A percentile compares a stretch with the other conserved stretches of the same genome.
phyloP scores from a whole-genome alignment of 129 eudicot species.

The Rutidosis leptorrhynchoides region DNA sequence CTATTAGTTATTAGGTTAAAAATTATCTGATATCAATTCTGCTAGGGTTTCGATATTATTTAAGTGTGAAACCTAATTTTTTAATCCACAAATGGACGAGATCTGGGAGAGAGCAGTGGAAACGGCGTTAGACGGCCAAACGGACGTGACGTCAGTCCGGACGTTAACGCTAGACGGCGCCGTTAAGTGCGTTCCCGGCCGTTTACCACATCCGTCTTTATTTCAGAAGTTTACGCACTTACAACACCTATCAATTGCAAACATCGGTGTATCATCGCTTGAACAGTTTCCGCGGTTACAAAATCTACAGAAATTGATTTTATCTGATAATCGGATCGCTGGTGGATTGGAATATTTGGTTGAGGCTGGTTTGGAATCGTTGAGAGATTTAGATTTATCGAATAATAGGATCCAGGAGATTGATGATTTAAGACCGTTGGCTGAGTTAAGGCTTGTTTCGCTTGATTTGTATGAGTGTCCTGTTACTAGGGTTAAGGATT shows the following conservation, averaged over 20 bases:
- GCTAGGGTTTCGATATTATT: conserved; percentile 16
- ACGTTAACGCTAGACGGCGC: conserved; percentile 89
- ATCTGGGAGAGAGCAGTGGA: conserved; percentile 99
- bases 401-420: conserved; percentile 79
- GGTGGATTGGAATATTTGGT: conserved; percentile 75
- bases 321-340: conserved; percentile 88
- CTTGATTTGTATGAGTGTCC: conserved; percentile 98
- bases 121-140: conserved; percentile 84
- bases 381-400: conserved; percentile 88
- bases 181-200: conserved; percentile 92
- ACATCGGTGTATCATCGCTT: conserved; percentile 79
- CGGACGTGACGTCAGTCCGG: conserved; percentile 49
- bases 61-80: neutral
- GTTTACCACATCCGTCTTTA: conserved; percentile 70
- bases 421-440: conserved; percentile 75
- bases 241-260: conserved; percentile 79
- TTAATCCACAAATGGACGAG: conserved; percentile 69
- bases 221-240: conserved; percentile 72
- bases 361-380: conserved; percentile 65
- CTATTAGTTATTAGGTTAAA: neutral
- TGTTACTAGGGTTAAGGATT: conserved; percentile 89
- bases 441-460: conserved; percentile 70
- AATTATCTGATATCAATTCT: conserved; percentile 2
- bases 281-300: conserved; percentile 79
- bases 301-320: conserved; percentile 60